Percentiles rank a stretch among this genome's conserved stretches.
Conservation (phyloP, 2,329 filamentous ascomycete genomes). For the Cryphonectria nitschkei region DNA sequence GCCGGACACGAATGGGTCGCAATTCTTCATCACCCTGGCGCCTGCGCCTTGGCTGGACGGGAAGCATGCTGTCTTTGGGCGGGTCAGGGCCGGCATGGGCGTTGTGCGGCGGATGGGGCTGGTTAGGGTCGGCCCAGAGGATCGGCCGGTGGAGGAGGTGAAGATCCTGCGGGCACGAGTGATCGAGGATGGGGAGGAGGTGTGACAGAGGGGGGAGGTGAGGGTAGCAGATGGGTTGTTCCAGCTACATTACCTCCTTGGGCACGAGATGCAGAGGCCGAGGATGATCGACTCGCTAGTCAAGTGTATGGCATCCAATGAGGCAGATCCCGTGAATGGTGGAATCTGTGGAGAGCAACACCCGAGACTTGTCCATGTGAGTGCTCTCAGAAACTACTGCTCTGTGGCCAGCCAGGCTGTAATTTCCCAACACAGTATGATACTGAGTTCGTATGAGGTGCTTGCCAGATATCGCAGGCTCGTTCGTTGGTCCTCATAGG, state of each 20-base stretch:
- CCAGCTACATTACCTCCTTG: neutral
- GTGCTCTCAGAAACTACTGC: neutral
- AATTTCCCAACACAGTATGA: neutral
- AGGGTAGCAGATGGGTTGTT: neutral
- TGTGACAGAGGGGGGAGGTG: neutral
- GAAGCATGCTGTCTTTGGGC: constrained; percentile 95
- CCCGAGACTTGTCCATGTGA: neutral
- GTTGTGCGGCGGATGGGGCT: constrained; percentile 87
- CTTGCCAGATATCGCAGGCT: neutral
- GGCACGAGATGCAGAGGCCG: neutral
- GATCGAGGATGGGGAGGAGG: constrained; percentile 55
- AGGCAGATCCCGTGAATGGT: neutral
- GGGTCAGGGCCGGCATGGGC: constrained; percentile 81
- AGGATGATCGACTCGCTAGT: neutral
- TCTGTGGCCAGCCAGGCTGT: neutral
- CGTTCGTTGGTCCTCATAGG: neutral
- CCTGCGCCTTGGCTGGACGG: constrained; percentile 96
- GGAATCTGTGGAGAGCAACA: neutral
- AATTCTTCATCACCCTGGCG: constrained; percentile 95
- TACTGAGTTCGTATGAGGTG: neutral
- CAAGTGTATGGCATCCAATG: neutral
- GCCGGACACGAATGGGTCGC: constrained; percentile 88
- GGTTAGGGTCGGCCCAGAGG: constrained; percentile 80
- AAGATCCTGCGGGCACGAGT: constrained; percentile 76
- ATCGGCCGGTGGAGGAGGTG: constrained; percentile 80